Evolutionary conservation across 495 filamentous ascomycete genomes (phyloP).

Genomic region (Penicillium silybi): DNA sequence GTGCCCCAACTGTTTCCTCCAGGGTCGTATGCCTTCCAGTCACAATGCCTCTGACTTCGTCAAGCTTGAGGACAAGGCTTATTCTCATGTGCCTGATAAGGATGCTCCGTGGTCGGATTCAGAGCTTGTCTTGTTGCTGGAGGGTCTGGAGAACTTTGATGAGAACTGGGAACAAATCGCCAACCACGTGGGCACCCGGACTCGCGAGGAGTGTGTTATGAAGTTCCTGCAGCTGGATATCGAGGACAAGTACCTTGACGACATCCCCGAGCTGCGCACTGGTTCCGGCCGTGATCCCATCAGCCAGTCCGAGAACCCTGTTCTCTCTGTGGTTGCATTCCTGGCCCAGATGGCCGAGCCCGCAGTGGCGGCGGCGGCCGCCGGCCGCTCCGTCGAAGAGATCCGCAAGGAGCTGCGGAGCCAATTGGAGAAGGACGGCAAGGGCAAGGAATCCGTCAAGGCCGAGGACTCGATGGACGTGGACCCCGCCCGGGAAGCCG

Average conservation of each 20-base stretch:
- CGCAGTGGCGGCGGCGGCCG: conserved; percentile 80
- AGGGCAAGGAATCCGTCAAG: conserved; percentile 58
- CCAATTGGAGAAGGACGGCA: conserved; percentile 62
- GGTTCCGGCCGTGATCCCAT: conserved; percentile 78
- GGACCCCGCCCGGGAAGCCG: conserved; percentile 39
- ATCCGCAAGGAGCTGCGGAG: conserved; percentile 71
- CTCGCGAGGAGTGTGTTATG: conserved; percentile 92
- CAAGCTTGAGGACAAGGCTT: conserved; percentile 79
- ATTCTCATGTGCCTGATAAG: conserved; percentile 68
- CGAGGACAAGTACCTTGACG: conserved; percentile 82
- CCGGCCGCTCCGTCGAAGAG: conserved; percentile 76
- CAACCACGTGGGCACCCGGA: conserved; percentile 84
- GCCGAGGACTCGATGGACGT: conserved; percentile 67
- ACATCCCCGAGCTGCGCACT: conserved; percentile 62
- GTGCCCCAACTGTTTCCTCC: conserved; percentile 84
- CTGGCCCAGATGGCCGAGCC: conserved; percentile 85
- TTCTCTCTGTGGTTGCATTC: conserved; percentile 92
- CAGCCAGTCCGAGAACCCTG: conserved; percentile 85
- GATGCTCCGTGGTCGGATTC: conserved; percentile 87
- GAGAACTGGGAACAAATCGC: conserved; percentile 94
- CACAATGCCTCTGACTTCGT: conserved; percentile 72
- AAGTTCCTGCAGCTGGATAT: conserved; percentile 92
- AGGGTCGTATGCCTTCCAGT: conserved; percentile 71
- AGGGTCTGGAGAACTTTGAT: conserved; percentile 85
- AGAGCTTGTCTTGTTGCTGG: conserved; percentile 78